phyloP scores from a whole-genome alignment of 116 monocot genomes.

The Dioscorea cayenensis region DNA sequence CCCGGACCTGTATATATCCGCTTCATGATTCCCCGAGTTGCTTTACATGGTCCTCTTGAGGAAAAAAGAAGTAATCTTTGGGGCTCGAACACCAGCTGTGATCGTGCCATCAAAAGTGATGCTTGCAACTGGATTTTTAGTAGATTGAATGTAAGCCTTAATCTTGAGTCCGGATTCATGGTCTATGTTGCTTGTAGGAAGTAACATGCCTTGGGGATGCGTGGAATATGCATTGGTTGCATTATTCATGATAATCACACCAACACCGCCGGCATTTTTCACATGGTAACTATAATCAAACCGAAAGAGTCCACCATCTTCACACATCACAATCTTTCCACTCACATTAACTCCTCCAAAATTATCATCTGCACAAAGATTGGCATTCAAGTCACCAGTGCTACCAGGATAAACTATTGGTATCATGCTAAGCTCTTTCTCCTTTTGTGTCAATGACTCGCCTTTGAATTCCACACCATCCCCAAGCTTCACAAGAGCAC shows the following conservation, averaged over 20 bases:
- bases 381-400: not conserved
- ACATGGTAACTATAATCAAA: not conserved
- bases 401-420: constrained; percentile 1
- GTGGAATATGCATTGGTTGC: not conserved
- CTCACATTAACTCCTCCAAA: not conserved
- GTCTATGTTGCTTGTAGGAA: not conserved
- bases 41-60: constrained; percentile 20
- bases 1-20: constrained; percentile 40
- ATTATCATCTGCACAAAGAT: not conserved
- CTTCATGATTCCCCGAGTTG: constrained; percentile 18
- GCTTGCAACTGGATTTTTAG: constrained; percentile 1
- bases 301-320: not conserved
- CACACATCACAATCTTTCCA: constrained; percentile 7
- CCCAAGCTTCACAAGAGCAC: not conserved
- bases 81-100: constrained; percentile 1
- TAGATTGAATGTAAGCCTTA: constrained; percentile 7
- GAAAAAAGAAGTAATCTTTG: constrained; percentile 25
- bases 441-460: too few species aligned
- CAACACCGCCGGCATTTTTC: not conserved
- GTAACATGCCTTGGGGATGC: not conserved
- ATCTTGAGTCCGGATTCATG: not conserved
- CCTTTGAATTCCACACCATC: not conserved
- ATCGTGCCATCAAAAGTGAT: constrained; percentile 25
- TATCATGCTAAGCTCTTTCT: not conserved
- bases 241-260: constrained; percentile 3